Conservation (phyloP, 495 filamentous ascomycete genomes). For the Aspergillus nidulans region DNA sequence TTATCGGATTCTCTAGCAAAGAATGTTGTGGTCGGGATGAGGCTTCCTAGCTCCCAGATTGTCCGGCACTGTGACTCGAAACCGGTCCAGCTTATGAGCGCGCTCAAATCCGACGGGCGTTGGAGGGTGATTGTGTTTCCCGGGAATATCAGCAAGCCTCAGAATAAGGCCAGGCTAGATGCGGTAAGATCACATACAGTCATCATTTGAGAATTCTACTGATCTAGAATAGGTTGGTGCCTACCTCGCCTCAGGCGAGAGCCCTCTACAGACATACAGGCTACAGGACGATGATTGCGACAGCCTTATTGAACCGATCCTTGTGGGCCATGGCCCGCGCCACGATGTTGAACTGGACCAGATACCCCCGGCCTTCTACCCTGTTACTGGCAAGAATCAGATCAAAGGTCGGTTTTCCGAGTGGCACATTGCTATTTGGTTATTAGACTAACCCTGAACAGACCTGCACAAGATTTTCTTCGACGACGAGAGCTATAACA, state of each 20-base stretch:
- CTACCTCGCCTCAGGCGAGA: constrained; percentile 31
- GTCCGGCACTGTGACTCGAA: constrained; percentile 56
- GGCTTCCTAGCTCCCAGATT: constrained; percentile 57
- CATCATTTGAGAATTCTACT: constrained; percentile 4
- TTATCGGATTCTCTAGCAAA: constrained; percentile 32
- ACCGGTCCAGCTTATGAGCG: constrained; percentile 48
- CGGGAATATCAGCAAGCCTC: constrained; percentile 49
- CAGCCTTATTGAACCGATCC: constrained; percentile 56
- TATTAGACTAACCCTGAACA: constrained; percentile 16
- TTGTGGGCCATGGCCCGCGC: constrained; percentile 53
- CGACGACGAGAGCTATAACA: constrained; percentile 64
- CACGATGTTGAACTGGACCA: constrained; percentile 52
- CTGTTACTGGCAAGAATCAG: constrained; percentile 53
- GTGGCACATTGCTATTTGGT: neutral
- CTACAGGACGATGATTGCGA: constrained; percentile 43
- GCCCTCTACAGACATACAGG: constrained; percentile 43
- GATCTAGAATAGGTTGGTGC: constrained; percentile 28
- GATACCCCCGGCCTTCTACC: constrained; percentile 57
- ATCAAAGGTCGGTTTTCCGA: constrained; percentile 46
- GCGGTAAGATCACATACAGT: constrained; percentile 33
- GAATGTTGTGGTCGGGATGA: constrained; percentile 50
- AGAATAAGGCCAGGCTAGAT: constrained; percentile 31
- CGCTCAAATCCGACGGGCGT: constrained; percentile 52
- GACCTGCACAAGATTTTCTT: constrained; percentile 61
- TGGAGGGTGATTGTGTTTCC: constrained; percentile 55